Conservation (phyloP, 2,329 filamentous ascomycete species). For the Fonsecaea pedrosoi region DNA sequence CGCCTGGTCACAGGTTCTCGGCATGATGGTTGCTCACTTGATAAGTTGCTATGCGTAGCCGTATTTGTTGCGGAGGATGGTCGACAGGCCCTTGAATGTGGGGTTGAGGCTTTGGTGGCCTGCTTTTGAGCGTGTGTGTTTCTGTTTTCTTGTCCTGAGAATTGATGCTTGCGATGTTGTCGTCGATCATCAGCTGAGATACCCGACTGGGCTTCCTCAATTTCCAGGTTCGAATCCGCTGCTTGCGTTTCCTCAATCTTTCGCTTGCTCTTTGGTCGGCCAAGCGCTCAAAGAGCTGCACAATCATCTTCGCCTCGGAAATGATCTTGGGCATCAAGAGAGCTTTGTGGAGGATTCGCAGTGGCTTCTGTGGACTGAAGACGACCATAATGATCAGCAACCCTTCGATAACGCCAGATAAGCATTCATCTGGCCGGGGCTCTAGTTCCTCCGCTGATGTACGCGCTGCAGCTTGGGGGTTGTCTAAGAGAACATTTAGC, state of each 20-base stretch:
- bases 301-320: not conserved
- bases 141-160: not conserved
- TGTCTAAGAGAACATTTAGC: not conserved
- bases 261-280: constrained; percentile 15
- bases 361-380: not conserved
- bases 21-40: not conserved
- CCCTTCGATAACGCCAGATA: not conserved
- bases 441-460: not conserved
- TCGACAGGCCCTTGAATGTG: not conserved
- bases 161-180: not conserved
- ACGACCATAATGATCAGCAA: not conserved
- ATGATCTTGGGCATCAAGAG: not conserved
- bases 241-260: constrained; percentile 16
- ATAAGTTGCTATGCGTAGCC: not conserved
- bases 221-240: not conserved
- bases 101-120: not conserved
- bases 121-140: not conserved
- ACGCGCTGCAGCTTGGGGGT: not conserved
- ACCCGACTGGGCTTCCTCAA: not conserved
- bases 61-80: not conserved
- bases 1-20: not conserved
- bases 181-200: not conserved
- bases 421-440: not conserved
- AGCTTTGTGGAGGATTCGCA: not conserved
- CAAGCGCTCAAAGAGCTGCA: not conserved